Evolutionary conservation across 1,284 basidiomycete genomes (phyloP), one percentile per base, ranked within the genome.

Genomic region (Papiliotrema flavescens): DNA sequence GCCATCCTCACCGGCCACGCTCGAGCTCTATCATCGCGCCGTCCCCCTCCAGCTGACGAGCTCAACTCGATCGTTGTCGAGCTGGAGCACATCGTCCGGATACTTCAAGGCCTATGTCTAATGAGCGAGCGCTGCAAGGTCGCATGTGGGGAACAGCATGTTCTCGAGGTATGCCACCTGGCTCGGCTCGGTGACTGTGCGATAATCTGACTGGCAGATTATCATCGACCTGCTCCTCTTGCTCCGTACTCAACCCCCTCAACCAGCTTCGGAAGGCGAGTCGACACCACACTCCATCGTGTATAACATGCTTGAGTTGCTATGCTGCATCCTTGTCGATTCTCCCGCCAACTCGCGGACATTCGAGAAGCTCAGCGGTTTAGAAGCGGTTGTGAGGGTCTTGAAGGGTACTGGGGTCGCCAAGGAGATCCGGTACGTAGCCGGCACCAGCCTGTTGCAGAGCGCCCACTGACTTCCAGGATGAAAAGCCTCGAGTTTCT

Each of bases 401-500:
- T 79, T 94, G 34, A 93, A 93, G 68, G 81, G 89, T 37, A 84
- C 86, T 1, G 85, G 84, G 4, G 89, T 89, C 6, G 84, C 86
- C 17, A 84, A 88, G 54, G 87, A 89, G 78, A 87, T 92, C 53
- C 80, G 88, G 90, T 92, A 57, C 57, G 84, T 77, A n/a, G 9
- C 23, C 4, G 7, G 14, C 23, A 1, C 4, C 22, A 14, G 13
- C 40, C 11, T 17, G 26, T 45, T 1, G 15, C 13, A 43, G 8
- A 20, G 26, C 34, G 19, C 14, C 20, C 22, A 23, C 26, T 23
- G 36, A 42, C 20, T 15, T 19, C 5, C 28, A 42, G 14, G 64
- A 93, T 94, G 87, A 93, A 94, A 78, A 92, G 89, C 61, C 80
- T 94, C 23, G 91, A 94, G 69, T 91, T 94, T 65, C 77, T 95